Evolutionary conservation across 345 rosid genomes (phyloP).

Genomic region (Arabis alpina): DNA sequence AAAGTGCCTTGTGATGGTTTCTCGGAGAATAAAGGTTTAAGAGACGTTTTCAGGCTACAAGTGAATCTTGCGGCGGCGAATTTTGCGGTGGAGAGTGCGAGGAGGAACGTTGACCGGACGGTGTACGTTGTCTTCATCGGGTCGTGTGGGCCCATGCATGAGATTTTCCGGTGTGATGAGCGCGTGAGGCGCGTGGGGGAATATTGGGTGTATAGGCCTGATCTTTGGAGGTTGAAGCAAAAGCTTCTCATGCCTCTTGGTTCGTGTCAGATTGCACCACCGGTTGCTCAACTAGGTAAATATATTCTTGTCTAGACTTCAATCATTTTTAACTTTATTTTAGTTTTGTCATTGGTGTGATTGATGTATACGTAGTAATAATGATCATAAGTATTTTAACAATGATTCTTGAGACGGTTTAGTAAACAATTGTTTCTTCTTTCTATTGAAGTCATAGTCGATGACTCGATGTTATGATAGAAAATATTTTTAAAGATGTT

Average conservation of each 20-base stretch:
- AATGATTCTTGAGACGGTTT: too few relatives aligned
- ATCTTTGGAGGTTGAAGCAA: slow-evolving; percentile 55
- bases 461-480: too few relatives aligned
- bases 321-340: not conserved
- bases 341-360: not conserved
- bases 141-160: slow-evolving; percentile 79
- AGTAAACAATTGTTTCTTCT: too few relatives aligned
- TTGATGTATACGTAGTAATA: too few relatives aligned
- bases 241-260: slow-evolving; percentile 78
- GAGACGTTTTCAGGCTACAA: slow-evolving; percentile 77
- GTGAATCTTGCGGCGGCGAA: slow-evolving; percentile 82
- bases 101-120: slow-evolving; percentile 44
- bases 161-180: slow-evolving; percentile 80
- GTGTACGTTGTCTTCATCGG: slow-evolving; percentile 63
- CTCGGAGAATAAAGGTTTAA: slow-evolving; percentile 45
- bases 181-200: slow-evolving; percentile 58
- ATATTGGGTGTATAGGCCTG: slow-evolving; percentile 73
- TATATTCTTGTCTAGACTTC: not conserved
- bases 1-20: slow-evolving; percentile 59
- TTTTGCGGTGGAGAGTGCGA: slow-evolving; percentile 56
- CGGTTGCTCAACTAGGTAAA: slow-evolving; percentile 45
- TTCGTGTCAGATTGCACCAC: slow-evolving; percentile 71
- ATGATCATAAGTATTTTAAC: too few relatives aligned
- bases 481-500: too few relatives aligned
- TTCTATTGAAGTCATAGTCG: too few relatives aligned